These are phyloP conservation scores for Debaryomyces udenii DNA, from an alignment of 1,139 yeast species.

Conservation along the genomic window DNA sequence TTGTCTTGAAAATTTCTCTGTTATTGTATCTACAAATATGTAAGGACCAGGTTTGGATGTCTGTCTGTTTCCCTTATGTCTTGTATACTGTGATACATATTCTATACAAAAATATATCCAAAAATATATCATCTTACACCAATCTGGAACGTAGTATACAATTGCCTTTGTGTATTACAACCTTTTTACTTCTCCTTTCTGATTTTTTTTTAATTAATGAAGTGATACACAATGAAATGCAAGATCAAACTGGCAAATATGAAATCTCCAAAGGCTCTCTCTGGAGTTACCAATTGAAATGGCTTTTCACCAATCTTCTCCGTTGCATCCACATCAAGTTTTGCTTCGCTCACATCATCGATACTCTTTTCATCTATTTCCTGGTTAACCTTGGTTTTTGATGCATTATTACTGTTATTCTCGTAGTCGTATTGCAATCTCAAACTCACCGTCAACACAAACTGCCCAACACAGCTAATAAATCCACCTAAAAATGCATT, in stretches of 20 bases:
- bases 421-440: constrained; percentile 62
- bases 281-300: constrained; percentile 65
- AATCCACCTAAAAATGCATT: constrained; percentile 96
- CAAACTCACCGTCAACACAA: constrained; percentile 79
- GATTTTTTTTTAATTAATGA: constrained; percentile 60
- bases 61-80: background rate
- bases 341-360: constrained; percentile 13
- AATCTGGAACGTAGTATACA: no score
- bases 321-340: constrained; percentile 12
- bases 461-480: constrained; percentile 90
- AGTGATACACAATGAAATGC: constrained; percentile 89
- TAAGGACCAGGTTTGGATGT: no score
- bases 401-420: constrained; percentile 13
- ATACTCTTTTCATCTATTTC: constrained; percentile 8
- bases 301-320: constrained; percentile 26
- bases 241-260: constrained; percentile 83
- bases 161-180: no score
- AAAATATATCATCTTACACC: no score
- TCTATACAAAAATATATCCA: no score
- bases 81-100: no score
- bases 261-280: constrained; percentile 86
- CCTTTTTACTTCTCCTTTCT: background rate
- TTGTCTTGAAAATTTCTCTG: constrained; percentile 3
- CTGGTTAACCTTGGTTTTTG: constrained; percentile 9
- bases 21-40: background rate